Evolutionary conservation across 2,329 filamentous ascomycete genomes (phyloP), one percentile per base, ranked within the genome.

Genomic region (Alternaria metachromatica): DNA sequence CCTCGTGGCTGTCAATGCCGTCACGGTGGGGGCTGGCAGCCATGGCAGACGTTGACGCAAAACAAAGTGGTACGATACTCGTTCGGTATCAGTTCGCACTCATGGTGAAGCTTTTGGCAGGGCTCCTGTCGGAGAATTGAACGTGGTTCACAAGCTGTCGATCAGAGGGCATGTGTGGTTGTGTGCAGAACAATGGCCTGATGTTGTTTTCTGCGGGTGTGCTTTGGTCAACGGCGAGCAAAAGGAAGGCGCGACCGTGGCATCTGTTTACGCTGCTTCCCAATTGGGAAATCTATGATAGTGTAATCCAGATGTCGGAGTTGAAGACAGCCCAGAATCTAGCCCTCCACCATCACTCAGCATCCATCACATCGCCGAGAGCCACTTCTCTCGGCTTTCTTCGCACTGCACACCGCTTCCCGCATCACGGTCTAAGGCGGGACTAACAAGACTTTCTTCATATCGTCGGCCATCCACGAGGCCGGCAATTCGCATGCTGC

Each of bases 51-150:
- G 66, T 62, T 71, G 73, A 70, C 55, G 62, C 72, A 72, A 75
- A 77, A 77, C 73, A 75, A 71, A 55, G 65, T 77, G 69, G 72
- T 76, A 73, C 72, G 73, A 77, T 58, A 73, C 71, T 69, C 67
- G 68, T 70, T 68, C 69, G 62, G 72, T 71, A 60, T 69, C 68
- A 69, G 71, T 72, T 72, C 67, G 58, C 44, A 23, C 55, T 41
- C 21, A 30, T 37, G 50, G 33, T 51, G 58, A 71, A 70, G 64
- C 66, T 69, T 65, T 60, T n/a, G 50, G 60, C 60, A 57, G 44
- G 25, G 56, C 62, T 37, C 55, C 44, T 44, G 65, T 62, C 43
- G 51, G 61, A 57, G 44, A 48, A 58, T 67, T 63, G 30, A 54
- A 23, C 12, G 50, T 50, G 18, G 26, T 23, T 37, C 21, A 23